Evolutionary conservation across 2,329 filamentous ascomycete species (phyloP).

Genomic region (Pseudocercospora cruenta): DNA sequence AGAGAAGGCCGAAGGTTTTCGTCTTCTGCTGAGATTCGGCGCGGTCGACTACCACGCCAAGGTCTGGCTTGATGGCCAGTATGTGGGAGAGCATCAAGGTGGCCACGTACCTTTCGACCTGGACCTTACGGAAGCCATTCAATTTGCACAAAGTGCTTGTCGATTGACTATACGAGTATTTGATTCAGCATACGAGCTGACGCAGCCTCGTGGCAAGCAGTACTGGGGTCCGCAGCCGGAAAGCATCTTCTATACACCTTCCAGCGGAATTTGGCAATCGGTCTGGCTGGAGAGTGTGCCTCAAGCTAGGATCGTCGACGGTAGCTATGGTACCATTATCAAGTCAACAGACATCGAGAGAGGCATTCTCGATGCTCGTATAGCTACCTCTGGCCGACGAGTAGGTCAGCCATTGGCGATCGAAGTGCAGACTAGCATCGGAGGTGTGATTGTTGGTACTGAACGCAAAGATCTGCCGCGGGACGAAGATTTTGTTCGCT

Average conservation of each 20-base stretch:
- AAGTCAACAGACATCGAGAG: constrained; percentile 57
- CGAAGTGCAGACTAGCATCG: constrained; percentile 59
- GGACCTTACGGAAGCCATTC: constrained; percentile 56
- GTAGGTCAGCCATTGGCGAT: constrained; percentile 54
- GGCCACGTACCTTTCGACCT: constrained; percentile 62
- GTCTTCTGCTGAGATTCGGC: constrained; percentile 59
- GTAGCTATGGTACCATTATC: constrained; percentile 62
- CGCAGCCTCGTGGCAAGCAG: constrained; percentile 70
- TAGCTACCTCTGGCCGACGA: constrained; percentile 56
- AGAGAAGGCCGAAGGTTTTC: constrained; percentile 41
- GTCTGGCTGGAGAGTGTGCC: constrained; percentile 70
- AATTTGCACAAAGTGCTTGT: constrained; percentile 21
- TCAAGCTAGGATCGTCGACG: constrained; percentile 56
- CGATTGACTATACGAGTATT: constrained; percentile 62
- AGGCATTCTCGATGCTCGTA: constrained; percentile 55
- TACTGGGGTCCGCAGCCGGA: constrained; percentile 63
- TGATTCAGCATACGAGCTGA: constrained; percentile 66
- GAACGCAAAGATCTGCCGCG: constrained; percentile 50
- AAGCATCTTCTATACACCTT: constrained; percentile 72
- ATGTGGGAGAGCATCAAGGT: constrained; percentile 59
- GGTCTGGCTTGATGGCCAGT: constrained; percentile 59
- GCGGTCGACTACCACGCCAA: constrained; percentile 65
- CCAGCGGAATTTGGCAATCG: constrained; percentile 74
- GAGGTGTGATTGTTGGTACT: constrained; percentile 52
- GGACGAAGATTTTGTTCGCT: constrained; percentile 53